Conservation (phyloP, 805 yeast genomes). For the Lipomyces japonicus region DNA sequence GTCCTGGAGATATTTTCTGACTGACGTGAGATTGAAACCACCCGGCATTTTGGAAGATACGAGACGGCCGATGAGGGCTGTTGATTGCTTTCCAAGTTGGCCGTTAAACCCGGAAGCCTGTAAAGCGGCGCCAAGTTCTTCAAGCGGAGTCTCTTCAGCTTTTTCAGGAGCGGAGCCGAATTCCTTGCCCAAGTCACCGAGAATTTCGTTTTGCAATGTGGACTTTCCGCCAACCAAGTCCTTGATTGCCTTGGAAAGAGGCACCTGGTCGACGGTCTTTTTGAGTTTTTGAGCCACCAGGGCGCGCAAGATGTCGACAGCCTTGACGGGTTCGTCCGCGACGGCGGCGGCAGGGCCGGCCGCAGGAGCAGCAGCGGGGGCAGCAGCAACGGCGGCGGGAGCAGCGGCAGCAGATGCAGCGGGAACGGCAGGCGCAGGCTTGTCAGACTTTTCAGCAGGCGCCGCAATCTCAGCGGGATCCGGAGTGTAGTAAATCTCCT, state of each 20-base stretch:
- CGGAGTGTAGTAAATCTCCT: constrained; percentile 90
- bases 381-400: constrained; percentile 55
- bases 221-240: constrained; percentile 98
- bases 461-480: constrained; percentile 39
- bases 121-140: constrained; percentile 91
- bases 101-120: constrained; percentile 81
- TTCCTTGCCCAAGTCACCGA: constrained; percentile 98
- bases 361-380: constrained; percentile 62
- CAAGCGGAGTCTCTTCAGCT: constrained; percentile 96
- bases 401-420: constrained; percentile 56
- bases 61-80: constrained; percentile 82
- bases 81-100: constrained; percentile 86
- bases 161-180: constrained; percentile 97
- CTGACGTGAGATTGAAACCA: constrained; percentile 89
- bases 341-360: constrained; percentile 79
- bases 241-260: constrained; percentile 89
- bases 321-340: constrained; percentile 87
- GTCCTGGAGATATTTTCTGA: constrained; percentile 86
- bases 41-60: constrained; percentile 99
- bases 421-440: constrained; percentile 55
- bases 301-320: constrained; percentile 75
- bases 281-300: constrained; percentile 94
- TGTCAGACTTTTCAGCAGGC: constrained; percentile 33
- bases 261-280: constrained; percentile 79
- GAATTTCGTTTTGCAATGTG: constrained; percentile 95